These are phyloP conservation scores for Fimicolochytrium jonesii DNA, from an alignment of 192 early-diverging fungal species.

Conservation along the genomic window DNA sequence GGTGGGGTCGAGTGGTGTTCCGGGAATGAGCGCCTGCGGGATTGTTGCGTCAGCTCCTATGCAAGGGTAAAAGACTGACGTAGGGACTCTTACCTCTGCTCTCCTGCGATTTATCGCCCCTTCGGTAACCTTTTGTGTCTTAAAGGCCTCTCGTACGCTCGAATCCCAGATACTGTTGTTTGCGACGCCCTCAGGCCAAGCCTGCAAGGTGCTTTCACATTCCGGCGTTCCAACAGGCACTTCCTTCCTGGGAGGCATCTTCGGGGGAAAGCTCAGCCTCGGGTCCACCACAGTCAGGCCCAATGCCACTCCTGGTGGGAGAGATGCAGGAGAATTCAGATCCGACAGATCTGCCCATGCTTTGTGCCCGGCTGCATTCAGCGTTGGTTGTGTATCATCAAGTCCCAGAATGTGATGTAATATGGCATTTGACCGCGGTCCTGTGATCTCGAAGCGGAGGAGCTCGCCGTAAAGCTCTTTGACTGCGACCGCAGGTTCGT, in stretches of 20 bases:
- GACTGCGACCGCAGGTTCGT: no score
- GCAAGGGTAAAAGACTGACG: slow-evolving; percentile 33
- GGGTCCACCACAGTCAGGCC: slow-evolving; percentile 82
- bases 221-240: no score
- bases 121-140: slow-evolving; percentile 10
- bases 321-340: slow-evolving; percentile 56
- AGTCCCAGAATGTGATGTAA: slow-evolving; percentile 60
- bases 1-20: slow-evolving; percentile 53
- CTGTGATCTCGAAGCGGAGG: slow-evolving; percentile 82
- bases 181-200: slow-evolving; percentile 27
- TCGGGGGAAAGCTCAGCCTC: slow-evolving; percentile 56
- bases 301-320: slow-evolving; percentile 77
- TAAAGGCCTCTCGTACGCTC: background rate
- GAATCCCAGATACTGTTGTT: slow-evolving; percentile 18
- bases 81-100: background rate
- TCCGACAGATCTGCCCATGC: slow-evolving; percentile 24
- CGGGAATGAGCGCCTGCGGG: slow-evolving; percentile 68
- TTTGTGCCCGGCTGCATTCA: slow-evolving; percentile 1
- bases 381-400: slow-evolving; percentile 7
- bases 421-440: slow-evolving; percentile 74
- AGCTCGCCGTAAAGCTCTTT: slow-evolving; percentile 33
- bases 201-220: background rate
- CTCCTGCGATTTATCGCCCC: slow-evolving; percentile 16
- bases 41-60: no score
- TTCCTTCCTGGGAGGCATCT: slow-evolving; percentile 37